These are phyloP conservation scores for Panicum miliaceum DNA, from an alignment of 176 grass and related monocot genomes.

Conservation along the genomic window DNA sequence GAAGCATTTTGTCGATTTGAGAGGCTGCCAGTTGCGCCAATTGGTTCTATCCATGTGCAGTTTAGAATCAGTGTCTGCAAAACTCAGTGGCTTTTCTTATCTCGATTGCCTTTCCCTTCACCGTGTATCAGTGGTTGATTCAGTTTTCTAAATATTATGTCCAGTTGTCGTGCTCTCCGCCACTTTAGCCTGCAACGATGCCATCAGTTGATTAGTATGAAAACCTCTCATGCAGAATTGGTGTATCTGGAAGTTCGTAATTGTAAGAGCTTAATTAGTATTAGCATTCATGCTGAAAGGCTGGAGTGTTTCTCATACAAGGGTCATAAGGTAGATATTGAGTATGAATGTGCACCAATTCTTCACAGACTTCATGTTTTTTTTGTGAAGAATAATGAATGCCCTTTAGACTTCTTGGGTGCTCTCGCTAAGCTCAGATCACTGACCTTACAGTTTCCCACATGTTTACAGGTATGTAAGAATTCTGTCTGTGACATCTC, in stretches of 20 bases:
- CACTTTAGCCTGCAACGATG: neutral
- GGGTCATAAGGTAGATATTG: neutral
- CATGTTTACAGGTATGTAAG: slow-evolving; percentile 22
- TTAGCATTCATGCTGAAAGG: slow-evolving; percentile 19
- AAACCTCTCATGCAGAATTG: neutral
- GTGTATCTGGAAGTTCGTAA: neutral
- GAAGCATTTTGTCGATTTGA: neutral
- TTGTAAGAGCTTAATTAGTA: neutral
- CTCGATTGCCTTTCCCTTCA: neutral
- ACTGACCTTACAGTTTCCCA: neutral
- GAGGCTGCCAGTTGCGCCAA: neutral
- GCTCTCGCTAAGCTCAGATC: neutral
- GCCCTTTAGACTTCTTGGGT: slow-evolving; percentile 23
- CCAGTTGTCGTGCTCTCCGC: slow-evolving; percentile 6
- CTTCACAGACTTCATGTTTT: neutral
- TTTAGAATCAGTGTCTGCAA: neutral
- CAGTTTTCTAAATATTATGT: slow-evolving; percentile 10
- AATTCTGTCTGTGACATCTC: neutral
- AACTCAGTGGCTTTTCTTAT: slow-evolving; percentile 29
- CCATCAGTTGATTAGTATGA: neutral
- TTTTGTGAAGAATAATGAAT: neutral
- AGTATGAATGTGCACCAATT: neutral
- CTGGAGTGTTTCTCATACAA: neutral
- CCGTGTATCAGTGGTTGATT: neutral
- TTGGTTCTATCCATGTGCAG: neutral